Percentiles rank a stretch among this genome's conserved stretches.
phyloP scores from a whole-genome alignment of 2,329 filamentous ascomycete species.

The Colletotrichum liaoningense region DNA sequence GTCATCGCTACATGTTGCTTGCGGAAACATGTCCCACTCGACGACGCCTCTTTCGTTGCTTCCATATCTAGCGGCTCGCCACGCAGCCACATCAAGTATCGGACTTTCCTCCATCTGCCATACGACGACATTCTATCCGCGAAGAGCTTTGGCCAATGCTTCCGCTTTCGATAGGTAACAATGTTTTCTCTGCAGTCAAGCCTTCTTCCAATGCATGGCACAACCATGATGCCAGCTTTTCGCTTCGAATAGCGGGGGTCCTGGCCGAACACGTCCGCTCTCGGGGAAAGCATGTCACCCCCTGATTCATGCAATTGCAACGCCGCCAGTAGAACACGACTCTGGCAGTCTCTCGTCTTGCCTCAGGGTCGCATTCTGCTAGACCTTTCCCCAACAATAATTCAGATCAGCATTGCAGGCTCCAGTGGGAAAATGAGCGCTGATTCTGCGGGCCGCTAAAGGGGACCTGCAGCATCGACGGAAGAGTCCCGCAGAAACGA shows the following conservation, averaged over 20 bases:
- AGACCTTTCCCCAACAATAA: constrained; percentile 1
- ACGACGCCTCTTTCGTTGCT: constrained; percentile 20
- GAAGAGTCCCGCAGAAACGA: constrained; percentile 20
- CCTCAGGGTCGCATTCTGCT: background rate
- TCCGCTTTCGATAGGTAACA: constrained; percentile 21
- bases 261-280: constrained; percentile 21
- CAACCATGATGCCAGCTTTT: constrained; percentile 30
- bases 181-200: background rate
- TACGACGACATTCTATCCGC: background rate
- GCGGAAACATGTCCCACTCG: constrained; percentile 8
- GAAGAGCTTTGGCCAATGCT: constrained; percentile 11
- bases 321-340: constrained; percentile 10
- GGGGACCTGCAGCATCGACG: constrained; percentile 14
- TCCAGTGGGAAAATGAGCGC: constrained; percentile 11
- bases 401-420: constrained; percentile 17
- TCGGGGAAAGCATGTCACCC: constrained; percentile 2
- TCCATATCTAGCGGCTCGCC: constrained; percentile 25
- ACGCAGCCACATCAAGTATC: constrained; percentile 5
- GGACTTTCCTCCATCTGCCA: constrained; percentile 1
- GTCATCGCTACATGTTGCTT: constrained; percentile 5
- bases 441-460: constrained; percentile 10
- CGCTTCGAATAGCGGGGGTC: constrained; percentile 22
- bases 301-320: constrained; percentile 34
- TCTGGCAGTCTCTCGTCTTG: background rate
- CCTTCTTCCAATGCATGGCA: constrained; percentile 11